Conservation (phyloP, 2,329 filamentous ascomycete species). For the Cryphonectria radicalis region DNA sequence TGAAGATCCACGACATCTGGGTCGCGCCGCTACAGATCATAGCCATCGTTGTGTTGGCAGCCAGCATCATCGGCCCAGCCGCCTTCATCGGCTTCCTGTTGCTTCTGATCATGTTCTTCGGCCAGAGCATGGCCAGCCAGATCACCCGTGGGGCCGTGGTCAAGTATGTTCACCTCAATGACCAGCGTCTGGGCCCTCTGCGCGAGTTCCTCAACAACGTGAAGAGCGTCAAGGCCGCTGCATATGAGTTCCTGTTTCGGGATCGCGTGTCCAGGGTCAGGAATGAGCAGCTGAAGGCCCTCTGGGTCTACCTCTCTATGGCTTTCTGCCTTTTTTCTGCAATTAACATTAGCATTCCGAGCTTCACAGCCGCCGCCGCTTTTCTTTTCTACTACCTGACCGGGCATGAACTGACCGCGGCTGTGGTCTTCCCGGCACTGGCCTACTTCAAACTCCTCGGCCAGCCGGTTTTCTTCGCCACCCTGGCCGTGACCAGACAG, state of each 20-base stretch:
- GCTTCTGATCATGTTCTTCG: constrained; percentile 6
- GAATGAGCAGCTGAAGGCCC: constrained; percentile 16
- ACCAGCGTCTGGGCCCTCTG: constrained; percentile 7
- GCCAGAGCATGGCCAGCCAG: constrained; percentile 17
- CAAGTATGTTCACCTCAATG: constrained; percentile 15
- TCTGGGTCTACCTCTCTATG: constrained; percentile 12
- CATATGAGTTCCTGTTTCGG: constrained; percentile 10
- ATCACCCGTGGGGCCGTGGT: constrained; percentile 9
- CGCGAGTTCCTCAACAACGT: constrained; percentile 20
- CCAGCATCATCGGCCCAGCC: constrained; percentile 8
- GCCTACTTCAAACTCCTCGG: constrained; percentile 16
- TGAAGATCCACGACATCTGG: constrained; percentile 19
- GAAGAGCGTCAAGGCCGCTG: constrained; percentile 18
- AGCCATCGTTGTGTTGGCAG: constrained; percentile 4
- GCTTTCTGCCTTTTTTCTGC: constrained; percentile 6
- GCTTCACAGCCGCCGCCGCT: constrained; percentile 12
- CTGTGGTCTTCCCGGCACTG: constrained; percentile 15
- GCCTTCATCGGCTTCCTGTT: constrained; percentile 14
- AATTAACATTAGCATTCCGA: constrained; percentile 8
- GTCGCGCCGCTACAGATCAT: constrained; percentile 12
- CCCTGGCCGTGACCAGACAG: constrained; percentile 13
- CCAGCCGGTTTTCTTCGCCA: constrained; percentile 15
- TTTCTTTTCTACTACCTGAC: constrained; percentile 11
- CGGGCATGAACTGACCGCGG: constrained; percentile 16
- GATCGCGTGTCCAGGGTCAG: constrained; percentile 6